Evolutionary conservation across 352 stramenopile species (phyloP).

Genomic region (Phytophthora palmivora): DNA sequence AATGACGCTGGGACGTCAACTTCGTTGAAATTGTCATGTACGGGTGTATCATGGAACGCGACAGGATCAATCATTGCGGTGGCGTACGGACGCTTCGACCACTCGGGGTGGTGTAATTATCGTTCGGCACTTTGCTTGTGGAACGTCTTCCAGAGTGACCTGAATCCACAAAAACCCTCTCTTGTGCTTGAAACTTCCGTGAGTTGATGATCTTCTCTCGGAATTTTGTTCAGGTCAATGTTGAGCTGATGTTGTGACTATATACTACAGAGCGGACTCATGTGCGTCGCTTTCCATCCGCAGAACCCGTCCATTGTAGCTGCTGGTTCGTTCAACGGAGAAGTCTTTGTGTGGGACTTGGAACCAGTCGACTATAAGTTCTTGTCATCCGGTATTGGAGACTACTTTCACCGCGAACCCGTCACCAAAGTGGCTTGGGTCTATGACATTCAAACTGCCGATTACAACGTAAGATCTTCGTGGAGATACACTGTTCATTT

Average conservation of each 20-base stretch:
- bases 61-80: slow-evolving; percentile 86
- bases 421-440: slow-evolving; percentile 87
- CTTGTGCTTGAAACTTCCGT: slow-evolving; percentile 84
- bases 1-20: slow-evolving; percentile 6
- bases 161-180: slow-evolving; percentile 68
- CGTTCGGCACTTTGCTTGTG: slow-evolving; percentile 86
- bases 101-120: slow-evolving; percentile 90
- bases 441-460: slow-evolving; percentile 69
- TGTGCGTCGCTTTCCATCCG: slow-evolving; percentile 89
- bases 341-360: slow-evolving; percentile 86
- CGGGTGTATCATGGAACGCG: slow-evolving; percentile 87
- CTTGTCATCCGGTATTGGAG: slow-evolving; percentile 80
- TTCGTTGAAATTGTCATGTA: slow-evolving; percentile 78
- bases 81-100: slow-evolving; percentile 85
- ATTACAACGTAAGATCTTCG: slow-evolving; percentile 67
- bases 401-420: slow-evolving; percentile 90
- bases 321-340: slow-evolving; percentile 87
- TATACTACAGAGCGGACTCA: slow-evolving; percentile 72
- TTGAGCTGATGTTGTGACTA: neutral
- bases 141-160: slow-evolving; percentile 85
- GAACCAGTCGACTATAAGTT: slow-evolving; percentile 72
- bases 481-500: neutral
- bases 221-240: neutral
- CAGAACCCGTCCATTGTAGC: slow-evolving; percentile 84
- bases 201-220: slow-evolving; percentile 13